Evolutionary conservation across 768 basidiomycete species (phyloP), one percentile per base, ranked within the genome.

Genomic region (Lactifluus subvellereus): DNA sequence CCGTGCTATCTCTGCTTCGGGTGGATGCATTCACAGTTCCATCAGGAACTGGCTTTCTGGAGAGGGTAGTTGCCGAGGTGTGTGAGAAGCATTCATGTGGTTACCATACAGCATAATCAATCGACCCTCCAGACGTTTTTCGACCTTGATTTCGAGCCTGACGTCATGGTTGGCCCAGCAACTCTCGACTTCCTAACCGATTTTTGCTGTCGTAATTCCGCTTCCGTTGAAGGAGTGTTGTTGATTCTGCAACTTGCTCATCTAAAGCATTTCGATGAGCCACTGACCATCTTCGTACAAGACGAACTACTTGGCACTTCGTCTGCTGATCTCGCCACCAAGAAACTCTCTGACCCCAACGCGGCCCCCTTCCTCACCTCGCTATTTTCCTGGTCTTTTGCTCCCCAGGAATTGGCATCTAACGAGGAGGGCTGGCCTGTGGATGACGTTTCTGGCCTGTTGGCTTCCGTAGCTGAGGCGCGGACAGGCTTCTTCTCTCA

Each of bases 191-290:
- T 78, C 69, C 69, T 91, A 5, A 70, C 74, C 22, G 85, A 88
- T 60, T 81, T 85, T 59, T 84, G 79, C 66, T 73, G 73, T 32
- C 79, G 86, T 42, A 81, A 84, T 59, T 78, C 80, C 30, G 71
- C 80, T 0, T 87, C 87, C 0, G 68, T 85, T 1, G 86, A 89
- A 66, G 75, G 76, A 8, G 66, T 85, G 9, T 66, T 84, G 10
- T 84, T 82, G 7, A 78, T 84, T 38, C 70, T 92, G 6, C 88
- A 90, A 75, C 87, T 87, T 2, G 77, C 77, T 0, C 77, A 89
- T 69, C 72, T 91, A 71, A 87, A 87, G 64, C 89, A 92, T 71
- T 89, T 88, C 66, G 78, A 79, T 32, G 82, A 88, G 30, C 84
- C 85, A 0, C 71, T 89, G 14, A 77, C 80, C 3, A 54, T 79